These are phyloP conservation scores for Myriosclerotinia duriaeana DNA, from an alignment of 2,329 filamentous ascomycete species.

Conservation along the genomic window DNA sequence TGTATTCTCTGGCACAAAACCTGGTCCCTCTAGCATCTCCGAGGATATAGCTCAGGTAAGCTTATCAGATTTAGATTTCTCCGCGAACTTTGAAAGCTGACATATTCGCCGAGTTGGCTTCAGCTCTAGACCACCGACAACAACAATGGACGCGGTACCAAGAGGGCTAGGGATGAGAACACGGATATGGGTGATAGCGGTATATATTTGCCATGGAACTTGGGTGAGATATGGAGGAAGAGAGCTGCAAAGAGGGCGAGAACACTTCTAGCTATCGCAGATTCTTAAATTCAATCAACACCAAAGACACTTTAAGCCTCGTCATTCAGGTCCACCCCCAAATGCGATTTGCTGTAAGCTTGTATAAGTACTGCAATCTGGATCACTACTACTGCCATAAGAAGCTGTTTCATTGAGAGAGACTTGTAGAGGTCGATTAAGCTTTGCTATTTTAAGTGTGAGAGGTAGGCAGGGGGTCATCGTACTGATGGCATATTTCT, in stretches of 20 bases:
- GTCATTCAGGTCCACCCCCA: neutral
- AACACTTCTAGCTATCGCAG: fast-evolving
- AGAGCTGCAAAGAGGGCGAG: neutral
- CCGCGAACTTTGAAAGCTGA: neutral
- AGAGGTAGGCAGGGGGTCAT: neutral
- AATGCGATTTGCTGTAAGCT: neutral
- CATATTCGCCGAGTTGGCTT: neutral
- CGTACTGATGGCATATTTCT: neutral
- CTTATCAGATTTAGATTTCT: neutral
- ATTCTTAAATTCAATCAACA: too few relatives aligned
- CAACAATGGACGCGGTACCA: neutral
- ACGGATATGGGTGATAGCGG: neutral
- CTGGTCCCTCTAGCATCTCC: too few relatives aligned
- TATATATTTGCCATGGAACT: neutral
- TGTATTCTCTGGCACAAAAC: neutral
- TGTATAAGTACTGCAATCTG: too few relatives aligned
- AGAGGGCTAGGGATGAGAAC: neutral
- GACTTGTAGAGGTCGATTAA: neutral
- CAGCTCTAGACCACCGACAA: neutral
- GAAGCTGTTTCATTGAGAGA: fast-evolving
- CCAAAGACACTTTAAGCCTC: neutral
- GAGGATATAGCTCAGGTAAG: neutral
- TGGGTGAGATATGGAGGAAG: neutral
- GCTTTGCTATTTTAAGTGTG: neutral
- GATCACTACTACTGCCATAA: too few relatives aligned